A percentile compares a stretch with the other conserved stretches of the same genome.
Evolutionary conservation across 805 yeast genomes (phyloP).

Genomic region (Ogataea trehalophila): DNA sequence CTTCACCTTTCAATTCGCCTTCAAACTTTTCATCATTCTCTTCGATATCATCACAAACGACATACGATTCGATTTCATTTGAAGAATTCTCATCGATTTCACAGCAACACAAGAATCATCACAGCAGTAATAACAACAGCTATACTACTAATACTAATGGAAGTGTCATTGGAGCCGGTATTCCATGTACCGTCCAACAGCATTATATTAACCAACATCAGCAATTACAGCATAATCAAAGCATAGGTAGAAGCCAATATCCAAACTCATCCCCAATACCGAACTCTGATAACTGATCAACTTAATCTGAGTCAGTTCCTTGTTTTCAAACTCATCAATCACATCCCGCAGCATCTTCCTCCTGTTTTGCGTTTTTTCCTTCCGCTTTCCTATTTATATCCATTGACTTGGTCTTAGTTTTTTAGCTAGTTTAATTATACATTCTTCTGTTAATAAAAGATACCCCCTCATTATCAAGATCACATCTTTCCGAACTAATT

Average conservation of each 20-base stretch:
- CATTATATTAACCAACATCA: no score
- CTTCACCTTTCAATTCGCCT: slow-evolving; percentile 28
- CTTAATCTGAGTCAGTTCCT: no score
- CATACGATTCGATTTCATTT: slow-evolving; percentile 22
- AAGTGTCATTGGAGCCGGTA: no score
- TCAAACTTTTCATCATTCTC: slow-evolving; percentile 30
- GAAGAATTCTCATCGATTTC: slow-evolving; percentile 13
- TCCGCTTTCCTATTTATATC: no score
- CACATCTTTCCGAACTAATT: no score
- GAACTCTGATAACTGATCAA: slow-evolving; percentile 8
- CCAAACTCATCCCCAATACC: slow-evolving; percentile 24
- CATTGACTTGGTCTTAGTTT: not conserved
- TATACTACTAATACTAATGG: not conserved
- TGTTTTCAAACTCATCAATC: no score
- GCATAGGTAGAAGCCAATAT: slow-evolving; percentile 3
- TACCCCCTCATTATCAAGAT: no score
- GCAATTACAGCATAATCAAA: no score
- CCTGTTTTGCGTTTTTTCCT: no score
- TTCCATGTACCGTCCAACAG: no score
- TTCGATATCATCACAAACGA: slow-evolving; percentile 28
- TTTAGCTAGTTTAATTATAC: not conserved
- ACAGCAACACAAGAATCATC: not conserved
- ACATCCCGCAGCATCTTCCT: no score
- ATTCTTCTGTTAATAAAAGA: no score
- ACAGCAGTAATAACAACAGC: not conserved